phyloP scores from a whole-genome alignment of 163 green algal species.

The Dunaliella salina region DNA sequence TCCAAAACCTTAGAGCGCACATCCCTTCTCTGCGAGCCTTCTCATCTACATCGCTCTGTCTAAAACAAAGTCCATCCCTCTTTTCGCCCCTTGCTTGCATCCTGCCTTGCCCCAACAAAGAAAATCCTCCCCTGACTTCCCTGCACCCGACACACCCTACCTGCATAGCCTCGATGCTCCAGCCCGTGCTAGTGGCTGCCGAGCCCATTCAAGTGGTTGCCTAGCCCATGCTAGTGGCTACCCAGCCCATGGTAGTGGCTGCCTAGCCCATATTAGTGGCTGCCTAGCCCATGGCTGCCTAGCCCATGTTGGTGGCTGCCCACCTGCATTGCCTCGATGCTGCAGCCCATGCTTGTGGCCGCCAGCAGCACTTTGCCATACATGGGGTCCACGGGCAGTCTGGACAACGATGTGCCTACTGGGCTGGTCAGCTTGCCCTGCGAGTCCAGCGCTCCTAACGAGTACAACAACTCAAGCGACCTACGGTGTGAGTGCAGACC shows the following conservation, averaged over 20 bases:
- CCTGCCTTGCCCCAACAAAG: neutral
- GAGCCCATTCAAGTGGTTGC: no score
- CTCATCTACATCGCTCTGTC: no score
- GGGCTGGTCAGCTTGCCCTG: constrained; percentile 55
- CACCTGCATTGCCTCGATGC: constrained; percentile 59
- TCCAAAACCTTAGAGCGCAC: no score
- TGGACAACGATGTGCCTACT: constrained; percentile 56
- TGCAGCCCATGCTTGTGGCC: constrained; percentile 57
- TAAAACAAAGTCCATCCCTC: neutral
- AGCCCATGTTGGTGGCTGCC: no score
- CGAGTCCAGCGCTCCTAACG: constrained; percentile 72
- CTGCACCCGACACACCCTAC: constrained; percentile 13
- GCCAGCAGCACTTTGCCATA: constrained; percentile 62
- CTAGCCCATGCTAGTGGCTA: no score
- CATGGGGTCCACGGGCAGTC: constrained; percentile 82
- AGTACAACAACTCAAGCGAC: constrained; percentile 74
- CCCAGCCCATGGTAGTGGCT: no score
- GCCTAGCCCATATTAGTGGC: no score
- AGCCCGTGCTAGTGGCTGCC: constrained; percentile 55
- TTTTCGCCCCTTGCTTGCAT: neutral
- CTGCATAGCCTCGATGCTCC: constrained; percentile 60
- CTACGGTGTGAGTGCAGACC: constrained; percentile 16
- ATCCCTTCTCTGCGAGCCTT: no score
- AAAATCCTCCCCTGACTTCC: neutral
- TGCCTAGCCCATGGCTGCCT: no score